phyloP scores from a whole-genome alignment of 306 rosid genomes.

The Elaeagnus macrophylla region DNA sequence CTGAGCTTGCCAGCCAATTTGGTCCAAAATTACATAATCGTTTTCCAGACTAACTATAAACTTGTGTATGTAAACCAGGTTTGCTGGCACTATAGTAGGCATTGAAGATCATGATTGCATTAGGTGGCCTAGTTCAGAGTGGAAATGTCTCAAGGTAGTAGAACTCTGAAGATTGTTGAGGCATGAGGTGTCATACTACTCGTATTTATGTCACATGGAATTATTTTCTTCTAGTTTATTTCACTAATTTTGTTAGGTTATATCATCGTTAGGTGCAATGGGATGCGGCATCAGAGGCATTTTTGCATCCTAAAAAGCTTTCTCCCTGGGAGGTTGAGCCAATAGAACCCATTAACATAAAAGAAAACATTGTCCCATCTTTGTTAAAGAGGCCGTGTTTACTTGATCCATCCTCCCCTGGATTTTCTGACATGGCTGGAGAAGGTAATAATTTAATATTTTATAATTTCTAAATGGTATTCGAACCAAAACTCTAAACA shows the following conservation, averaged over 20 bases:
- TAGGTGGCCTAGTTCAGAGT: constrained; percentile 63
- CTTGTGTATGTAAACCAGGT: constrained; percentile 25
- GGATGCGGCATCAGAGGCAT: constrained; percentile 29
- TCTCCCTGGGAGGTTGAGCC: constrained; percentile 62
- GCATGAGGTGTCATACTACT: no score
- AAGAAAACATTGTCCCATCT: constrained; percentile 7
- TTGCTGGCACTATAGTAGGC: constrained; percentile 40
- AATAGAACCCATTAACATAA: constrained; percentile 15
- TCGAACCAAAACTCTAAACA: no score
- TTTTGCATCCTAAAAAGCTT: constrained; percentile 40
- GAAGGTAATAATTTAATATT: constrained; percentile 26
- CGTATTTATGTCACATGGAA: background rate
- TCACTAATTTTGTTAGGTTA: constrained; percentile 1
- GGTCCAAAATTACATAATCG: background rate
- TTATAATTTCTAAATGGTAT: no score
- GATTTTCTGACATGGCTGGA: constrained; percentile 17
- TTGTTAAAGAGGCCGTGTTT: constrained; percentile 22
- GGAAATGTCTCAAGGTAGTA: constrained; percentile 62
- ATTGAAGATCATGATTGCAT: constrained; percentile 40
- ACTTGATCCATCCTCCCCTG: constrained; percentile 19
- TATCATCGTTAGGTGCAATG: constrained; percentile 47
- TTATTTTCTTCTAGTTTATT: constrained; percentile 1
- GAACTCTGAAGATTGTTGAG: constrained; percentile 1
- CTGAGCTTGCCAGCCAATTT: background rate
- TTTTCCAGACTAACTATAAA: background rate